Evolutionary conservation across 805 yeast genomes (phyloP).

Genomic region (Scheffersomyces amazonensis): DNA sequence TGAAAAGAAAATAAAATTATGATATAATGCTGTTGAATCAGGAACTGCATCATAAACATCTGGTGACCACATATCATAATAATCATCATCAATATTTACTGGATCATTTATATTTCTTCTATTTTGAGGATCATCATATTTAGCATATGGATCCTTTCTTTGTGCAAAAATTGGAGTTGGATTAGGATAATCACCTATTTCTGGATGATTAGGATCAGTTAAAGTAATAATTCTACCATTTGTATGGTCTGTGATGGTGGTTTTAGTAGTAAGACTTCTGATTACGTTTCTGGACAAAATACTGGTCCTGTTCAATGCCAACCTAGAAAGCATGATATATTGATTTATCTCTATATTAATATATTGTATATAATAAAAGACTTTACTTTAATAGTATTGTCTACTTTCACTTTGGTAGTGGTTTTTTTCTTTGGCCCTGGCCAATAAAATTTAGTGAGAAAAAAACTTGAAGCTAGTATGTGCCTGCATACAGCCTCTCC

Average conservation of each 20-base stretch:
- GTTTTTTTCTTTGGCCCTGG: constrained; percentile 1
- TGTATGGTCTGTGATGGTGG: constrained; percentile 35
- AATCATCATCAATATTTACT: constrained; percentile 67
- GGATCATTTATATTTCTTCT: constrained; percentile 78
- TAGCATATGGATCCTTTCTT: constrained; percentile 65
- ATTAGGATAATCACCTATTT: constrained; percentile 59
- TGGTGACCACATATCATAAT: constrained; percentile 83
- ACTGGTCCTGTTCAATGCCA: constrained; percentile 5
- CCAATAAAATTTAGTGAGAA: constrained; percentile 18
- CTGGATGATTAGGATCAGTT: constrained; percentile 41
- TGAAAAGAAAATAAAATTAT: constrained; percentile 50
- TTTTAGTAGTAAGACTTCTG: not conserved
- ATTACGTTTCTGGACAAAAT: not conserved
- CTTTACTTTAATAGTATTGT: too few species aligned
- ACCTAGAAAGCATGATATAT: constrained; percentile 7
- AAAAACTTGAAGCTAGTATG: too few species aligned
- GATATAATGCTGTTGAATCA: constrained; percentile 58
- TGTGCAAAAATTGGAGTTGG: constrained; percentile 60
- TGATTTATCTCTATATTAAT: too few species aligned
- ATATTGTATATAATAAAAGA: too few species aligned
- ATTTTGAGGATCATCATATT: constrained; percentile 77
- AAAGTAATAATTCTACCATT: constrained; percentile 38
- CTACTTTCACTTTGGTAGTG: too few species aligned
- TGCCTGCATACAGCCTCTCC: not conserved
- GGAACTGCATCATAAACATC: constrained; percentile 63